Base-by-base conservation (phyloP, 2,329 filamentous ascomycete species). In the Fusarium marasasianum region DNA sequence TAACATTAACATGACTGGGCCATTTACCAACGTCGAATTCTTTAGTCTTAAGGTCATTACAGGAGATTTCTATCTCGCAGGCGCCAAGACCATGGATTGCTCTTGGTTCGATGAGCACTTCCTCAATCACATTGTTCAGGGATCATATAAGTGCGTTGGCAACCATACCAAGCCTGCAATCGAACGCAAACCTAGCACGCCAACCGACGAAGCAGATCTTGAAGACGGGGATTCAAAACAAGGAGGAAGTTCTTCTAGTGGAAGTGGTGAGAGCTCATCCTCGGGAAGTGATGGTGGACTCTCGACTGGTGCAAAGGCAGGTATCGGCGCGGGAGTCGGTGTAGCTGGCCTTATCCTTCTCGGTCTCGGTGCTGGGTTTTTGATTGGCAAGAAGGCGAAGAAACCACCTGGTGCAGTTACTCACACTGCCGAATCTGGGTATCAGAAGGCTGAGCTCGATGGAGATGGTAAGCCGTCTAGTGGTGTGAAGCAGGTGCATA, bases 241-340 rank as follows among this genome's bases (percentile, higher is more conserved):
- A 29, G 24, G n/a, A 6, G 55, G 41, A 18, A 18, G 18, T 3
- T 26, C 40, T 13, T 37, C n/a, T 0, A 29, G 33, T 8, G 41
- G 11, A 1, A 8, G 3, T 18, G 2, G 22, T 3, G 31, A 3
- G 5, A 14, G 18, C 5, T 29, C 31, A 4, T 4, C 14, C 0
- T 29, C 55, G 1, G 43, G 15, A 12, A 15, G 17, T 4, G 7
- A 7, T 6, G 24, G 55, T 8, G 55, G 43, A 1, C 41, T 58
- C 0, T 37, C 55, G 1, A 58, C 20, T 4, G 55, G 55, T 3
- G 41, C 15, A 20, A 58, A 50, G 11, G 55, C 43, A 9, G 55
- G 55, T 0, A 51, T 58, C 13, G 41, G 55, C 1, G 55, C 55
- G 1, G 55, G 41, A 18, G 41, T 58, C 1, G 55, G 55, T 31